Evolutionary conservation across 257 asterid genomes (phyloP), one percentile per base, ranked within the genome.

Genomic region (Eucommia ulmoides): DNA sequence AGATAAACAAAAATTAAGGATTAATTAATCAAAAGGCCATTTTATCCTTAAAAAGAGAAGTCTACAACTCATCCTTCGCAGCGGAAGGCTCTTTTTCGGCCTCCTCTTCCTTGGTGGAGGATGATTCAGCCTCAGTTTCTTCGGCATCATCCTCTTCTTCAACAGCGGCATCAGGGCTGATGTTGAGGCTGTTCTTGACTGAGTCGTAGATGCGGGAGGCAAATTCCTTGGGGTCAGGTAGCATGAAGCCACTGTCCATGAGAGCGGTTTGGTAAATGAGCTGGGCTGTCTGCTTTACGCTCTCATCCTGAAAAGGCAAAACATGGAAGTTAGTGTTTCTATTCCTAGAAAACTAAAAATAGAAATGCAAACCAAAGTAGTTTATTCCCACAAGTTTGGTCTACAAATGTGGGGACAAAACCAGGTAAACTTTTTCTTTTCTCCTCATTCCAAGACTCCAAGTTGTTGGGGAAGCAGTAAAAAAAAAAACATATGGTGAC

Each of bases 211-310:
- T 76, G 29, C 65, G 52, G 17, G 84, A 51, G 24, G 96, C 96
- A 50, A 87, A 87, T 45, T 83, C 93, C 76, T 83, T 83, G 0
- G 94, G 94, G 45, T 87, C 94, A n/a, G 19, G 68, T n/a, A 81
- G 78, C 0, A 59, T 1, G 17, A 87, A 87, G 14, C 96, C 96
- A 59, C 96, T 87, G 78, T 87, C 94, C 93, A 87, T 70, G 25
- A 87, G 69, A 16, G 96, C 93, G 1, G 96, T 87, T 61, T 87
- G 94, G 70, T 83, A 87, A 67, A 87, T 62, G n/a, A 87, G 93
- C 47, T 60, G 80, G 19, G 96, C 94, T 11, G 96, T 80, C 55
- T 72, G 69, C 78, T 80, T 87, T 7, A 76, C 81, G 19, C 49
- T 60, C 54, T 70, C 87, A 52, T 76, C 91, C 93, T 82, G 63